phyloP scores from a whole-genome alignment of 257 asterid genomes.

The Henckelia pumila region DNA sequence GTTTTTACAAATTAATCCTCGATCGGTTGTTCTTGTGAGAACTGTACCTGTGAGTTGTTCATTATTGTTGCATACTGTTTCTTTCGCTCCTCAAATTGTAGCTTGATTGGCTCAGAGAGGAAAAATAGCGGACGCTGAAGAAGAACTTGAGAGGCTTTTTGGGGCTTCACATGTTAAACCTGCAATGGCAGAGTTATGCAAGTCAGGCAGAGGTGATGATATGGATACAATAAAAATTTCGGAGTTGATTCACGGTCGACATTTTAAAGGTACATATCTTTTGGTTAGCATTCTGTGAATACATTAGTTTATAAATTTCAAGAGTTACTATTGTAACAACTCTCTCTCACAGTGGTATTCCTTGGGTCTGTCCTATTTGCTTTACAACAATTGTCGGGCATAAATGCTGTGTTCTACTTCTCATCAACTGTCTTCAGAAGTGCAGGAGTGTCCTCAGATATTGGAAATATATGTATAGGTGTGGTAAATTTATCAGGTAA shows the following conservation, averaged over 20 bases:
- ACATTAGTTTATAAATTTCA: slow-evolving; percentile 18
- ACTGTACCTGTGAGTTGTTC: slow-evolving; percentile 11
- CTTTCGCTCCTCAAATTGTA: slow-evolving; percentile 11
- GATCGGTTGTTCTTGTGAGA: slow-evolving; percentile 15
- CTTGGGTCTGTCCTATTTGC: slow-evolving; percentile 75
- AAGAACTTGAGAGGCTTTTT: slow-evolving; percentile 69
- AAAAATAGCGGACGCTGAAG: slow-evolving; percentile 71
- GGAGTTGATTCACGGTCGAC: slow-evolving; percentile 66
- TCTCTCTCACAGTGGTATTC: slow-evolving; percentile 63
- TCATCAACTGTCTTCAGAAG: slow-evolving; percentile 86
- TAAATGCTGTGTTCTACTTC: slow-evolving; percentile 95
- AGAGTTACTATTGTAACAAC: slow-evolving; percentile 15
- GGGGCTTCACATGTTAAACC: slow-evolving; percentile 77
- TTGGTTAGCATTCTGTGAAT: background rate
- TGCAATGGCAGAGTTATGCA: slow-evolving; percentile 69
- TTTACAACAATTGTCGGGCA: slow-evolving; percentile 89
- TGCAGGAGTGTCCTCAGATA: slow-evolving; percentile 87
- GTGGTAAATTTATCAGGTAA: slow-evolving; percentile 76
- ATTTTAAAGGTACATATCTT: slow-evolving; percentile 52
- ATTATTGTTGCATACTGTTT: slow-evolving; percentile 17
- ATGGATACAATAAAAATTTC: slow-evolving; percentile 49
- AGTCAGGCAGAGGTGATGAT: slow-evolving; percentile 74
- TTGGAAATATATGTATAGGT: slow-evolving; percentile 79
- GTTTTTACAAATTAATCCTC: no score
- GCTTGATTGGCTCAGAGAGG: slow-evolving; percentile 57